These are phyloP conservation scores for Canna indica DNA, from an alignment of 176 grass and related monocot genomes.

Conservation along the genomic window DNA sequence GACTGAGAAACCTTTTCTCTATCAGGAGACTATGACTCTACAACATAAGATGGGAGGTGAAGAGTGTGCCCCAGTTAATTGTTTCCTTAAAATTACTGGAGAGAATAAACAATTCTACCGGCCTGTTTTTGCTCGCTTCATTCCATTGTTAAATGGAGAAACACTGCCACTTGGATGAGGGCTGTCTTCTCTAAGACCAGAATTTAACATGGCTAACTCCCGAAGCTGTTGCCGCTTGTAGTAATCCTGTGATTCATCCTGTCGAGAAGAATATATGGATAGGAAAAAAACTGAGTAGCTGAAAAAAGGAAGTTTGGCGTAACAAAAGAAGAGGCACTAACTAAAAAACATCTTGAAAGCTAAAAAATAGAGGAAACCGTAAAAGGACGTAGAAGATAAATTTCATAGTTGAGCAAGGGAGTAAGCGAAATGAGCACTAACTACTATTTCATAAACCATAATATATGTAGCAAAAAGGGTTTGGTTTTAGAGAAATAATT, in stretches of 20 bases:
- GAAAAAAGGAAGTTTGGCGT: background rate
- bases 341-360: too few species aligned
- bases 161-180: slow-evolving; percentile 60
- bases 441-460: too few species aligned
- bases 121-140: slow-evolving; percentile 78
- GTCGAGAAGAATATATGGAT: background rate
- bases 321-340: too few species aligned
- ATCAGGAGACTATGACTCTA: background rate
- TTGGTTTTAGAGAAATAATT: too few species aligned
- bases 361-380: too few species aligned
- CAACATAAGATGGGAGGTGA: slow-evolving; percentile 5
- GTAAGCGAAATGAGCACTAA: too few species aligned
- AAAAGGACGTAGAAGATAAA: too few species aligned
- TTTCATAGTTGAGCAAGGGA: too few species aligned
- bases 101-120: slow-evolving; percentile 24
- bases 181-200: slow-evolving; percentile 57
- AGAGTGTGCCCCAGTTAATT: background rate
- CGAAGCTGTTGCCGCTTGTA: slow-evolving; percentile 80
- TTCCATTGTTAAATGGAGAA: slow-evolving; percentile 71
- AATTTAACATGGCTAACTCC: slow-evolving; percentile 81
- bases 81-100: background rate
- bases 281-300: too few species aligned
- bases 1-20: background rate
- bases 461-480: too few species aligned
- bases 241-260: slow-evolving; percentile 92